phyloP scores from a whole-genome alignment of 129 eudicot genomes.

The Pseudognaphalium luteoalbum region DNA sequence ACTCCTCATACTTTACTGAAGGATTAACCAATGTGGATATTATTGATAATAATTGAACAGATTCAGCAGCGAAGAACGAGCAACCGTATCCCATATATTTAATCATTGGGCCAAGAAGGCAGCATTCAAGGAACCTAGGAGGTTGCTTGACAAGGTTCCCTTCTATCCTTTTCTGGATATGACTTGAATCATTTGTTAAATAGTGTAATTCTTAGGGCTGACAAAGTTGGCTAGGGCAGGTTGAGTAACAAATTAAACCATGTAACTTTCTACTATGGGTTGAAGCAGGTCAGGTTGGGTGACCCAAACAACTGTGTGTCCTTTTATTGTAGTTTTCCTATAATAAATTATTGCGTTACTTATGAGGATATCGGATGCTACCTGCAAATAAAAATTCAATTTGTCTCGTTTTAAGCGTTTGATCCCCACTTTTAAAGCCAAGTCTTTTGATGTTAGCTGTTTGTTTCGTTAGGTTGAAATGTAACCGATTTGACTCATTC shows the following conservation, averaged over 20 bases:
- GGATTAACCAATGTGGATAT: conserved; percentile 14
- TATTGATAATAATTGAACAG: conserved; percentile 36
- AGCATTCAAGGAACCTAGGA: conserved; percentile 89
- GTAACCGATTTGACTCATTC: not conserved
- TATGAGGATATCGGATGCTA: not conserved
- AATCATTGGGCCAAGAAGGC: conserved; percentile 96
- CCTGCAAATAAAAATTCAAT: not conserved
- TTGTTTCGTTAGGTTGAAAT: not conserved
- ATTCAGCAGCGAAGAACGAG: conserved; percentile 76
- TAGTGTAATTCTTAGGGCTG: not conserved
- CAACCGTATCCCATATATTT: conserved; percentile 78
- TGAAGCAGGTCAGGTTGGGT: not conserved
- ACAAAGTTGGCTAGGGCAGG: not conserved
- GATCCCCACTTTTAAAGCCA: not conserved
- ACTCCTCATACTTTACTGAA: not conserved
- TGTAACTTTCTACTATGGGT: not conserved
- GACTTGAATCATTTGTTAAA: not conserved
- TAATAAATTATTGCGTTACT: not conserved
- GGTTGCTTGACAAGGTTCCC: conserved; percentile 84
- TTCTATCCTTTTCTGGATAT: not conserved
- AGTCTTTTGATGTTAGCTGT: too few species aligned
- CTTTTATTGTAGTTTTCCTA: not conserved
- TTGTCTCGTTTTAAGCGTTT: not conserved
- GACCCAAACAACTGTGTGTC: not conserved
- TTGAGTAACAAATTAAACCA: not conserved